Evolutionary conservation across 2,329 filamentous ascomycete species (phyloP).

Genomic region (Sporothrix inflata): DNA sequence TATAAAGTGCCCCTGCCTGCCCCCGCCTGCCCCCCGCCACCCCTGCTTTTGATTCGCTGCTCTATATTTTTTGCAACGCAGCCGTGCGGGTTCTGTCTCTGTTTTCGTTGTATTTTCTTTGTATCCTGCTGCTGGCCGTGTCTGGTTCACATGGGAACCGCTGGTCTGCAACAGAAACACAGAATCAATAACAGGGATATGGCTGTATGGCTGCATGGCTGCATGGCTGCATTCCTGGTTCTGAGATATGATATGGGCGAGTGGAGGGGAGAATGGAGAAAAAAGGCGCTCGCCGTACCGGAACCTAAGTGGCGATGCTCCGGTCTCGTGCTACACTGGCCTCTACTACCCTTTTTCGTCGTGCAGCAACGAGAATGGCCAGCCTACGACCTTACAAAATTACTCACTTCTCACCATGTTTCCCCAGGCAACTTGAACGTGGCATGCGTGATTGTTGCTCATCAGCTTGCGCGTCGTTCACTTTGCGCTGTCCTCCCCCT

Average conservation of each 20-base stretch:
- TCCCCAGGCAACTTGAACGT: background rate
- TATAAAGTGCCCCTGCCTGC: background rate
- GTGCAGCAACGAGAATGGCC: constrained; percentile 3
- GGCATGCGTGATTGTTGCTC: constrained; percentile 9
- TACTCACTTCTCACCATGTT: background rate
- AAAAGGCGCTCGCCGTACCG: background rate
- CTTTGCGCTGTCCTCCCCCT: background rate
- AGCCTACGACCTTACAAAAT: background rate
- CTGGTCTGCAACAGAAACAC: background rate
- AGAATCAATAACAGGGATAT: background rate
- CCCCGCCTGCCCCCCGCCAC: background rate
- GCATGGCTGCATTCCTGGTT: background rate
- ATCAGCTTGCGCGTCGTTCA: background rate
- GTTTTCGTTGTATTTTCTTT: background rate
- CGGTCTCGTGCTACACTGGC: background rate
- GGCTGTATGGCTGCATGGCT: background rate
- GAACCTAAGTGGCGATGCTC: constrained; percentile 25
- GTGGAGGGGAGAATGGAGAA: background rate
- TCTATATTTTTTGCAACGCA: constrained; percentile 13
- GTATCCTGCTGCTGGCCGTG: background rate
- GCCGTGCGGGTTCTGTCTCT: background rate
- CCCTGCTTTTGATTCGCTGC: background rate
- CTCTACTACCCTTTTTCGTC: background rate
- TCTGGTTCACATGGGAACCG: constrained; percentile 6
- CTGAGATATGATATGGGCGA: background rate